phyloP scores from a whole-genome alignment of 208 protist genomes.

The Crithidia acanthocephali region DNA sequence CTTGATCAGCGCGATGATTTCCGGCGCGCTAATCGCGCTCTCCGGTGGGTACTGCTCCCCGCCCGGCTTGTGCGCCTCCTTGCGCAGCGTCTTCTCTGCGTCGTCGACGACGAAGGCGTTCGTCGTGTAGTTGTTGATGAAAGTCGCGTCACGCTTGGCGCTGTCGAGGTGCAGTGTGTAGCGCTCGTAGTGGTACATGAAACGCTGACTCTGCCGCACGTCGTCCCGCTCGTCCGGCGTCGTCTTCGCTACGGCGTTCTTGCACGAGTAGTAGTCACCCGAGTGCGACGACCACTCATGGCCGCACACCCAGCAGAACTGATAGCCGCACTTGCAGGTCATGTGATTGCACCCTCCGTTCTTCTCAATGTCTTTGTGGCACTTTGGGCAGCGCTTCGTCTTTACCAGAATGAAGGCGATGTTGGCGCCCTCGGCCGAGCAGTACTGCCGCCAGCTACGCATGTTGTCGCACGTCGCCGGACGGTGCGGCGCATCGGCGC shows the following conservation, averaged over 20 bases:
- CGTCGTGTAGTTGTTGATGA: slow-evolving; percentile 4
- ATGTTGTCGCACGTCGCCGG: slow-evolving; percentile 64
- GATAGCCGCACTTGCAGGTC: slow-evolving; percentile 77
- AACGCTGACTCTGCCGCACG: neutral
- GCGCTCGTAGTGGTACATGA: slow-evolving; percentile 32
- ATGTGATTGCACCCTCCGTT: slow-evolving; percentile 94
- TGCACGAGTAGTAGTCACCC: slow-evolving; percentile 36
- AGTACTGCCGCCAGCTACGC: slow-evolving; percentile 52
- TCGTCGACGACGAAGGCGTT: neutral
- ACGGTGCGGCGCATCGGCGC: slow-evolving; percentile 37
- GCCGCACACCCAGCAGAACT: slow-evolving; percentile 91
- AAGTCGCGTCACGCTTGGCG: slow-evolving; percentile 12
- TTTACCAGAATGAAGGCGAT: slow-evolving; percentile 54
- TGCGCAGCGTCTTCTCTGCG: neutral
- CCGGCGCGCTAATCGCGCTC: neutral
- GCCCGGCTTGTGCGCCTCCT: neutral
- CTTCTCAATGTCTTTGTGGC: slow-evolving; percentile 85
- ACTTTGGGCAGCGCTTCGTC: slow-evolving; percentile 85
- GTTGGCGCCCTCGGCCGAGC: slow-evolving; percentile 52
- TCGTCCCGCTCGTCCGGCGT: neutral
- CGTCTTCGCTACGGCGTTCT: slow-evolving; percentile 3
- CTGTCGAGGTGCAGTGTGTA: slow-evolving; percentile 33
- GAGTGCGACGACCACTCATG: slow-evolving; percentile 64
- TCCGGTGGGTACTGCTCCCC: neutral
- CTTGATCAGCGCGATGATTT: slow-evolving; percentile 13